Base-by-base conservation (phyloP, 2,329 filamentous ascomycete genomes). In the Trichoderma gracile region DNA sequence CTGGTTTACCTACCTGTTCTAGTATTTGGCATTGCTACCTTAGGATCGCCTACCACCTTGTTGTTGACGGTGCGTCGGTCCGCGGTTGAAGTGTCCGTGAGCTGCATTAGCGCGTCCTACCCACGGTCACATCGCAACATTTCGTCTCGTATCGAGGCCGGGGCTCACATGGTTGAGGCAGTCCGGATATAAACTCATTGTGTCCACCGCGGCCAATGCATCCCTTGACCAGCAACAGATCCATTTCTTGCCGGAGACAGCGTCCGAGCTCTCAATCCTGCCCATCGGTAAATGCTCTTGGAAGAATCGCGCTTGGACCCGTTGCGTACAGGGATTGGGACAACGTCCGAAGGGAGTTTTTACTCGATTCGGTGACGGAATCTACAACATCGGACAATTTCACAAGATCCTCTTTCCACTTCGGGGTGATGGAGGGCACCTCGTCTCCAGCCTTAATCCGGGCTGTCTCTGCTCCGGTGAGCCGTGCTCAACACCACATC, bases 401-500 rank as follows among this genome's bases (percentile, higher is more conserved):
- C 10, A 21, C 46, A 30, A 17, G 23, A 15, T 38, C n/a, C 21
- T 19, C 38, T 60, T 60, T n/a, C 57, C 46, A 10, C 17, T 52
- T 60, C 42, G 33, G 23, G 57, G 19, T 3, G 38, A 27, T 42
- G 33, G 57, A 42, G 42, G 46, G 21, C n/a, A 60, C 50, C 17
- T 42, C 23, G 42, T 43, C 46, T 60, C 17, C 17, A 9, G 9
- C 21, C 17, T n/a, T 14, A n/a, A 3, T 59, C 46, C 10, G 19
- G 47, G 38, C 43, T 27, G 45, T 15, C 30, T 49, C 33, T 12
- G 30, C 25, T 49, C 17, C 30, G 49, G 49, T 30, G 45, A 49
- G 45, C 43, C 45, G 56, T 59, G 57, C 33, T 50, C 23, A 60
- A 60, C 46, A 60, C 46, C 21, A 27, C 30, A 27, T 49, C 15